Evolutionary conservation across 148 eudicot genomes (phyloP), one percentile per base, ranked within the genome.

Genomic region (Bassia scoparia): DNA sequence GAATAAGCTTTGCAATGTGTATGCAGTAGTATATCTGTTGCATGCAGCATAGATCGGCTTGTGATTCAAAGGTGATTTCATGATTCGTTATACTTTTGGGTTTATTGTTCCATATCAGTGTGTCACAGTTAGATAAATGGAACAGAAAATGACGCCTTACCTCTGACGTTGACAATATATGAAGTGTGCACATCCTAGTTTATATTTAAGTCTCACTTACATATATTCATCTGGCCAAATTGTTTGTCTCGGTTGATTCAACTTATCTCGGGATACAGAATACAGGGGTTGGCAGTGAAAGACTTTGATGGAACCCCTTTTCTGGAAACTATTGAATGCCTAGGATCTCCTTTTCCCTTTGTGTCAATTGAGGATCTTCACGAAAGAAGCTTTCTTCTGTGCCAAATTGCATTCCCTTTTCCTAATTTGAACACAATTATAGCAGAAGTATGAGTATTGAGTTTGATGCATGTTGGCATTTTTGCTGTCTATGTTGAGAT

Each of bases 231-330:
- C 16, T 30, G 18, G 20, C 35, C 56, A 17, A 59, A 76, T 26
- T 38, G 24, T 21, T 6, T 35, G 34, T 43, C 18, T 49, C 4
- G 14, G 16, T 29, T 3, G 17, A 30, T 48, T 26, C 31, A 38
- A 7, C 35, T 8, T 50, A 70, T 69, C 35, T 11, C 33, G 67
- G 44, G 71, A 59, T 75, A 52, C 38, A 2, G 44, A 65, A 59
- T 75, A 52, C 38, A 2, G 59, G 46, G 59, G 58, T 56, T 3
- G 38, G 9, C 1, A 54, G 63, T 14, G 62, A 29, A 13, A 5
- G 18, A 49, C 38, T n/a, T 18, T 33, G 43, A 3, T 7, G 26
- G 5, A 34, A 64, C 48, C 18, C 68, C 8, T 64, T 35, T 23
- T 37, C 6, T 38, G 27, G 49, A 64, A 64, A 38, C 17, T 37